Percentiles rank a stretch among this genome's conserved stretches.
Evolutionary conservation across 306 rosid genomes (phyloP).

Genomic region (Quillaja saponaria): DNA sequence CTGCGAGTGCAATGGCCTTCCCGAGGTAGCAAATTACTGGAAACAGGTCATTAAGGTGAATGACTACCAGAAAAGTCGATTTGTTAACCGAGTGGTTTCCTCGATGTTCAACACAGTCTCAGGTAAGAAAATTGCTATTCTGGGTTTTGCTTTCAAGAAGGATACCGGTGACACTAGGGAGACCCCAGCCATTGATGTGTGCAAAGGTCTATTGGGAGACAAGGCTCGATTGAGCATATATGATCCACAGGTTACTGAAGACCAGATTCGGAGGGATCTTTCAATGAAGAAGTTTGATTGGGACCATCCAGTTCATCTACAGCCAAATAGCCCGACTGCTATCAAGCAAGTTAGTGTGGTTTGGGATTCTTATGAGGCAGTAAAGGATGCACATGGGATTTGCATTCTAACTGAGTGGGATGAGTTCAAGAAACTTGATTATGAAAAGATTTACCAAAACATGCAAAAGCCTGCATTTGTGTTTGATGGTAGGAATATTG

Average conservation of each 20-base stretch:
- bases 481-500: slow-evolving; percentile 72
- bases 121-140: slow-evolving; percentile 67
- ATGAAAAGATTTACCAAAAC: slow-evolving; percentile 55
- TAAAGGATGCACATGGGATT: slow-evolving; percentile 73
- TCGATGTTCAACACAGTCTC: slow-evolving; percentile 91
- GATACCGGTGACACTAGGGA: slow-evolving; percentile 92
- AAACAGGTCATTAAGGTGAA: slow-evolving; percentile 89
- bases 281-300: slow-evolving; percentile 86
- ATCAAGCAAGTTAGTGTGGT: slow-evolving; percentile 62
- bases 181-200: slow-evolving; percentile 88
- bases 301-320: slow-evolving; percentile 87
- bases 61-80: slow-evolving; percentile 83
- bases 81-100: slow-evolving; percentile 75
- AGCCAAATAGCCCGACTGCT: slow-evolving; percentile 63
- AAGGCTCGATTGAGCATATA: slow-evolving; percentile 75
- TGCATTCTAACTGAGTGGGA: slow-evolving; percentile 86
- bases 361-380: slow-evolving; percentile 70
- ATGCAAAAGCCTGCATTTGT: slow-evolving; percentile 92
- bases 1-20: slow-evolving; percentile 93
- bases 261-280: slow-evolving; percentile 69
- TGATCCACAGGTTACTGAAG: slow-evolving; percentile 78
- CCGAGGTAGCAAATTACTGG: slow-evolving; percentile 92
- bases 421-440: slow-evolving; percentile 71
- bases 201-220: slow-evolving; percentile 79
- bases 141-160: slow-evolving; percentile 90